Evolutionary conservation across 23 red algal species (phyloP).

Genomic region (Agarophyton chilense): DNA sequence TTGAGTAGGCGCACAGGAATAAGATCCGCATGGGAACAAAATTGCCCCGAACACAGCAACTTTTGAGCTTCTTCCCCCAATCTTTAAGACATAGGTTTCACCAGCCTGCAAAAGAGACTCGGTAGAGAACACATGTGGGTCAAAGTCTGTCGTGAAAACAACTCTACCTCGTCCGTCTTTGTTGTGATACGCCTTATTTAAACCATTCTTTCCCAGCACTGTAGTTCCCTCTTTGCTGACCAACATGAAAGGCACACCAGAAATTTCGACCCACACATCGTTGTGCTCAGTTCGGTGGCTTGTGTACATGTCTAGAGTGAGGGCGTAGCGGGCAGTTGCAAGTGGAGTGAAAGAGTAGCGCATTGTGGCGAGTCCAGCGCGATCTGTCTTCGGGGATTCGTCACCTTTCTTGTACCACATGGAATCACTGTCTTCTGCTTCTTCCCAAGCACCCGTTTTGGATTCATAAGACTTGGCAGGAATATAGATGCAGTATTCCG

Average conservation of each 20-base stretch:
- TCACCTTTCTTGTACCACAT: constrained; percentile 9
- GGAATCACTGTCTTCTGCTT: background rate
- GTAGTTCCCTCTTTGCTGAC: background rate
- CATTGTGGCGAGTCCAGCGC: background rate
- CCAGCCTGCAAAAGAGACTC: constrained; percentile 4
- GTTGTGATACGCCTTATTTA: constrained; percentile 63
- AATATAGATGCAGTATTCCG: constrained; percentile 39
- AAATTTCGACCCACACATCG: constrained; percentile 42
- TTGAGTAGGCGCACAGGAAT: background rate
- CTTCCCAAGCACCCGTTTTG: constrained; percentile 29
- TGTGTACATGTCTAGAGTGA: constrained; percentile 45
- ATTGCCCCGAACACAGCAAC: constrained; percentile 26
- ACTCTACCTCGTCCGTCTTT: constrained; percentile 23
- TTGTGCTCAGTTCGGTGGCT: constrained; percentile 26
- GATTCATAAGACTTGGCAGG: background rate
- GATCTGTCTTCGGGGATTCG: background rate
- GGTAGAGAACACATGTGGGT: constrained; percentile 29
- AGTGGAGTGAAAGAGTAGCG: constrained; percentile 29
- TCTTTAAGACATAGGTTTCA: background rate
- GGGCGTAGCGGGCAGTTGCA: background rate
- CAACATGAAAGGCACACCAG: constrained; percentile 13
- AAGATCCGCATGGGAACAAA: constrained; percentile 33
- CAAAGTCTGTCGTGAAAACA: constrained; percentile 20
- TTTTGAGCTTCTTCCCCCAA: constrained; percentile 42
- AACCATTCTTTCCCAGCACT: background rate